A percentile compares a stretch with the other conserved stretches of the same genome.
Evolutionary conservation across 192 early-diverging fungal genomes (phyloP).

Genomic region (Haplosporangium gracile): DNA sequence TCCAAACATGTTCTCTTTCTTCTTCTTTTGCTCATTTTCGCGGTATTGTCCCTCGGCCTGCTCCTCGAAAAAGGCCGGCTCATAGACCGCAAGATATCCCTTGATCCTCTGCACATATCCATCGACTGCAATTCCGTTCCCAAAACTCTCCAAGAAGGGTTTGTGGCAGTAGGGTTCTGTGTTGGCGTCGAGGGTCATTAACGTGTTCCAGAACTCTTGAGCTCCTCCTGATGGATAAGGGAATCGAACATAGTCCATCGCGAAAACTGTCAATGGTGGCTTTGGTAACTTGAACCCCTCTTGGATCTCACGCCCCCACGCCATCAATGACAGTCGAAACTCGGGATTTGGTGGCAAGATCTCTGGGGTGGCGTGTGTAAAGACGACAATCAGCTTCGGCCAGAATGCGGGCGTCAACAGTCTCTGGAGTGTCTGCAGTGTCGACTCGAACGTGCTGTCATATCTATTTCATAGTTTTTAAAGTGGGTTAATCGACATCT

Average conservation of each 20-base stretch:
- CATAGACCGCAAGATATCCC: conserved; percentile 40
- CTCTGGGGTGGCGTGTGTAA: conserved; percentile 52
- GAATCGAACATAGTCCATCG: conserved; percentile 53
- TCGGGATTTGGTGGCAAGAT: conserved; percentile 15
- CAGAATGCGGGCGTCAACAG: conserved; percentile 49
- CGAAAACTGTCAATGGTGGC: conserved; percentile 39
- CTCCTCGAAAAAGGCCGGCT: conserved; percentile 48
- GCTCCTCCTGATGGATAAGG: conserved; percentile 45
- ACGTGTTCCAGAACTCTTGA: conserved; percentile 43
- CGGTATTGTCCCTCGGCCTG: conserved; percentile 47
- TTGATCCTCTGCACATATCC: conserved; percentile 50
- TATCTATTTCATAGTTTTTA: conserved; percentile 22
- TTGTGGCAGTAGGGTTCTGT: conserved; percentile 32
- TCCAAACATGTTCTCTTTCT: conserved; percentile 35
- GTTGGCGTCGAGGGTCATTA: conserved; percentile 55
- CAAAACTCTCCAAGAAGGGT: conserved; percentile 47
- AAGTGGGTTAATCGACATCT: not conserved
- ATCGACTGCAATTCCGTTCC: conserved; percentile 38
- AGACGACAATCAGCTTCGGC: conserved; percentile 49
- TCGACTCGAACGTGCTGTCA: conserved; percentile 51
- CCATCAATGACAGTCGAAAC: conserved; percentile 28
- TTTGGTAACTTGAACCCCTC: conserved; percentile 36
- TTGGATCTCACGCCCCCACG: conserved; percentile 50
- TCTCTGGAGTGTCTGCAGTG: conserved; percentile 41
- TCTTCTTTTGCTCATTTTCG: conserved; percentile 47